Base-by-base conservation (phyloP, 2,329 filamentous ascomycete species). In the Graphium sp. region DNA sequence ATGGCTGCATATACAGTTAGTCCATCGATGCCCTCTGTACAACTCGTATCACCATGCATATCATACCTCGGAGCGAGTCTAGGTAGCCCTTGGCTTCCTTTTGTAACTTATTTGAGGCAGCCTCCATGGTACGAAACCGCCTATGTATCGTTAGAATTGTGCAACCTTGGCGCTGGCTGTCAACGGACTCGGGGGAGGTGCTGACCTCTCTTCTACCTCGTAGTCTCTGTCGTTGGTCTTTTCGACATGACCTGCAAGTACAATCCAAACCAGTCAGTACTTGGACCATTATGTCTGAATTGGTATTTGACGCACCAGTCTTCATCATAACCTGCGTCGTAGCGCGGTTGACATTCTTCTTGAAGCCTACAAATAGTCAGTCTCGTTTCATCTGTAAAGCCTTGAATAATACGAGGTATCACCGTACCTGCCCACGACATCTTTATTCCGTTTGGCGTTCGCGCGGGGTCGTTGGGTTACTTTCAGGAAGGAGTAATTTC, bases 281-380 rank as follows among this genome's bases (percentile, higher is more conserved):
- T n/a, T n/a, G n/a, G n/a, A n/a, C n/a, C n/a, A n/a, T n/a, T n/a
- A n/a, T 16, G 16, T 12, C 17, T n/a, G 13, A 18, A 7, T 7
- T 24, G 12, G 11, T 15, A 11, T 10, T 16, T 10, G 20, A 45
- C 63, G 38, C 53, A 80, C 76, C 82, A 33, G 85, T 92, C 69
- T 98, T 98, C 87, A 98, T 95, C 83, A 98, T 94, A 37, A 95
- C 87, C 74, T 94, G 85, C 59, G 91, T 98, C 56, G 87, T 94
- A 45, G 87, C 87, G 61, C 89, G 83, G 64, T 89, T 87, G 62
- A 95, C 85, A 74, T 91, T 91, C 56, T 92, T 93, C 62, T 38
- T 59, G 45, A 59, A 59, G 39, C 56, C 56, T 58, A 29, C n/a
- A n/a, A n/a, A n/a, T n/a, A n/a, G n/a, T n/a, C n/a, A n/a, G n/a